Evolutionary conservation across 2,329 filamentous ascomycete genomes (phyloP).

Genomic region (Cadophora sp.): DNA sequence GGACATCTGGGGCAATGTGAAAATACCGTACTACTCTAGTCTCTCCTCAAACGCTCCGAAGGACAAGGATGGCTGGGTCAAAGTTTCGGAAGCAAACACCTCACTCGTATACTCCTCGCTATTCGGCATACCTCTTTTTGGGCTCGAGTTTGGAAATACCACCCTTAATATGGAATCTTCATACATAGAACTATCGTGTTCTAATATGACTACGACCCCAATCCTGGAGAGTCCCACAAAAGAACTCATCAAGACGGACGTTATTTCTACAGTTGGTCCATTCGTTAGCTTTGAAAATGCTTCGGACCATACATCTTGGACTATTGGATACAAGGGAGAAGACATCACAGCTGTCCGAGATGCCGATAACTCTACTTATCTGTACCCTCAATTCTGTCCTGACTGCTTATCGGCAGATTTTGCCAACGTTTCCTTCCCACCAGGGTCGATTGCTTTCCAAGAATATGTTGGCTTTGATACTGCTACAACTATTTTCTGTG

Average conservation of each 20-base stretch:
- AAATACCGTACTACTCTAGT: slow-evolving; percentile 38
- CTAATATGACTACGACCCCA: slow-evolving; percentile 23
- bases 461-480: slow-evolving; percentile 31
- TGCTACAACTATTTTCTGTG: slow-evolving; percentile 30
- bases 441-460: slow-evolving; percentile 32
- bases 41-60: slow-evolving; percentile 18
- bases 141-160: slow-evolving; percentile 30
- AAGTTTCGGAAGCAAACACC: slow-evolving; percentile 22
- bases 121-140: slow-evolving; percentile 35
- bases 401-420: slow-evolving; percentile 29
- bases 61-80: slow-evolving; percentile 32
- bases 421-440: slow-evolving; percentile 16
- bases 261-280: slow-evolving; percentile 33
- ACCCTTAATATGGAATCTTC: slow-evolving; percentile 36
- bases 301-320: slow-evolving; percentile 23
- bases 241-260: slow-evolving; percentile 16
- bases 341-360: slow-evolving; percentile 24
- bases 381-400: slow-evolving; percentile 30
- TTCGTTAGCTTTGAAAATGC: slow-evolving; percentile 32
- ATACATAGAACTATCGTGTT: slow-evolving; percentile 34
- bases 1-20: slow-evolving; percentile 43
- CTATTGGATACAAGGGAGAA: slow-evolving; percentile 34
- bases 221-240: slow-evolving; percentile 14
- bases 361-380: slow-evolving; percentile 20
- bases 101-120: slow-evolving; percentile 33